A percentile compares a stretch with the other conserved stretches of the same genome.
Evolutionary conservation across 306 rosid genomes (phyloP).

Genomic region (Cicer yamashitae): DNA sequence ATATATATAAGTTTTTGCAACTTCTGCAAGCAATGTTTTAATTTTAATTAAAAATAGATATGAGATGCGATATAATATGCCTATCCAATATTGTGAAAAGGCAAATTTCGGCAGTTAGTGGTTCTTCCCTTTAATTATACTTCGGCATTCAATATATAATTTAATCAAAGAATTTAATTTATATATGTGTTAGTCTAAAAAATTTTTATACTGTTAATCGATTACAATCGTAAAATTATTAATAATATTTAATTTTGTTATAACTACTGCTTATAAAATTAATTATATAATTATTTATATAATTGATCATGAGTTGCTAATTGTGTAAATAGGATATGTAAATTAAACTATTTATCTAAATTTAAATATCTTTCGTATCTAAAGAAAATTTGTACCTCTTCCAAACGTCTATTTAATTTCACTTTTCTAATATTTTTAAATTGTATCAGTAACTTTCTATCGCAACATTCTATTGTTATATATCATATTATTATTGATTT

Average conservation of each 20-base stretch:
- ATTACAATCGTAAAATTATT: no score
- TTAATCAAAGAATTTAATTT: background rate
- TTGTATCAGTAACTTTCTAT: background rate
- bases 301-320: no score
- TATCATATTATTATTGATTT: no score
- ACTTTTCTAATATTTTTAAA: background rate
- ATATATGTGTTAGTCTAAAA: no score
- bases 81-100: conserved; percentile 15
- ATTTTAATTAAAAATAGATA: background rate
- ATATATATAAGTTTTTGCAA: background rate
- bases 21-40: conserved; percentile 6
- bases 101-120: background rate
- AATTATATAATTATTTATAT: no score
- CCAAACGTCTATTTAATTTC: background rate
- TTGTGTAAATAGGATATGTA: fast-evolving
- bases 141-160: background rate
- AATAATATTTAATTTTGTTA: no score
- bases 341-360: no score
- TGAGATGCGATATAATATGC: background rate
- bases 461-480: no score
- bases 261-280: no score
- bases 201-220: no score
- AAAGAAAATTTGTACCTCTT: background rate
- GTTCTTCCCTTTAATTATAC: background rate
- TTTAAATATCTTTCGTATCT: no score